Conservation (phyloP, 768 basidiomycete genomes). For the Rhizopogon vulgaris region DNA sequence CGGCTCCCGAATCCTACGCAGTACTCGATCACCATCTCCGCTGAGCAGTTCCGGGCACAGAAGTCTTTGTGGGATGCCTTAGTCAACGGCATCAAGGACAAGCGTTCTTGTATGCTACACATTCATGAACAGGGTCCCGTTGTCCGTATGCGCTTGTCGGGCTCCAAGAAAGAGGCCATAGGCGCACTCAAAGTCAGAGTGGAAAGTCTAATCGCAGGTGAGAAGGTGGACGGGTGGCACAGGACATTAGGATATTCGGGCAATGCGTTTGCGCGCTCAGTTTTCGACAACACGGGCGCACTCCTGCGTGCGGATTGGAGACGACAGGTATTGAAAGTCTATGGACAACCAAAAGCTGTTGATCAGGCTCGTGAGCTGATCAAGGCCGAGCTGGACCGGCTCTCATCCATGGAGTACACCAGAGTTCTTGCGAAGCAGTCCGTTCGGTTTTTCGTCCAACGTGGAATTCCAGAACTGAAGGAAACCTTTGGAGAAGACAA, state of each 20-base stretch:
- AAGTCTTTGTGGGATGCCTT: conserved; percentile 43
- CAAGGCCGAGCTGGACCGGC: conserved; percentile 39
- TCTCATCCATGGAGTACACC: conserved; percentile 38
- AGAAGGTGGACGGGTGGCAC: conserved; percentile 48
- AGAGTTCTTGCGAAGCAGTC: conserved; percentile 32
- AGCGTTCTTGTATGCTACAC: conserved; percentile 29
- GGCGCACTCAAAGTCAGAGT: conserved; percentile 57
- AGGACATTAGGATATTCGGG: conserved; percentile 26
- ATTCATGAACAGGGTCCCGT: conserved; percentile 18
- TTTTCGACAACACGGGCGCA: conserved; percentile 32
- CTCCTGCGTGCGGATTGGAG: conserved; percentile 43
- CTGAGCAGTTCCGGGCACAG: conserved; percentile 47
- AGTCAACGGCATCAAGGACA: conserved; percentile 27
- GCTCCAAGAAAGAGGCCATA: conserved; percentile 45
- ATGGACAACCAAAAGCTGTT: conserved; percentile 34
- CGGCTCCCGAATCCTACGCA: conserved; percentile 43
- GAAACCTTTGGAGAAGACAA: conserved; percentile 51
- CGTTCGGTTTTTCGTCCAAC: conserved; percentile 45
- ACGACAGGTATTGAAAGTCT: conserved; percentile 37
- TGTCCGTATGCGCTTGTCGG: conserved; percentile 40
- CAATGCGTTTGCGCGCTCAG: conserved; percentile 28
- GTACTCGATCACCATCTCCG: conserved; percentile 44
- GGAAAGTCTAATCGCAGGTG: conserved; percentile 47
- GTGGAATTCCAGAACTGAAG: conserved; percentile 43
- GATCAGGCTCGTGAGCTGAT: conserved; percentile 40